phyloP scores from a whole-genome alignment of 1,284 basidiomycete genomes.

The Austroboletus niveus region DNA sequence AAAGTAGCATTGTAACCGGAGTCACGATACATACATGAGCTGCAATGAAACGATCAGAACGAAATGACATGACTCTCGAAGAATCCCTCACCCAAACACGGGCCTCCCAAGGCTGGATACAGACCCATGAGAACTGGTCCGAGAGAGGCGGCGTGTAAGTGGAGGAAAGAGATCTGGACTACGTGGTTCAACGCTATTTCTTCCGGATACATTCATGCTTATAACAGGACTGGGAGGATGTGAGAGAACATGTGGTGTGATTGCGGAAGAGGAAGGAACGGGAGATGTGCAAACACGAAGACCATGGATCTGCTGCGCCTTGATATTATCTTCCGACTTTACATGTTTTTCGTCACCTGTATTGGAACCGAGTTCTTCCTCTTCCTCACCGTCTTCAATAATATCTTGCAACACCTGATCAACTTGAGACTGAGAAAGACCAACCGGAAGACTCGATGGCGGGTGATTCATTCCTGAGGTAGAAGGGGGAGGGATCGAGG shows the following conservation, averaged over 20 bases:
- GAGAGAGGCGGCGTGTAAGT: conserved; percentile 26
- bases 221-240: conserved; percentile 27
- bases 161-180: conserved; percentile 17
- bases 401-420: conserved; percentile 49
- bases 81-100: conserved; percentile 19
- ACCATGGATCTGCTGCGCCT: conserved; percentile 52
- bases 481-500: conserved; percentile 36
- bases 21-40: conserved; percentile 18
- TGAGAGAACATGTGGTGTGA: conserved; percentile 20
- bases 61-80: not conserved
- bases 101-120: conserved; percentile 17
- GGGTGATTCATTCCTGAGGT: conserved; percentile 32
- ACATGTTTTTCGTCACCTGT: not conserved
- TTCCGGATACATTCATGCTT: conserved; percentile 10
- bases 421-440: conserved; percentile 29
- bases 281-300: conserved; percentile 53
- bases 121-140: conserved; percentile 31
- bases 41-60: conserved; percentile 7
- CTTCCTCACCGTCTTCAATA: conserved; percentile 51
- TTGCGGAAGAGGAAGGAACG: conserved; percentile 22
- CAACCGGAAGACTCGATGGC: conserved; percentile 37
- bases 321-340: conserved; percentile 14
- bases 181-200: conserved; percentile 26
- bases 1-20: conserved; percentile 4
- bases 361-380: conserved; percentile 20